A percentile compares a stretch with the other conserved stretches of the same genome.
Conservation (phyloP, 495 filamentous ascomycete genomes). For the Xylaria acuta region DNA sequence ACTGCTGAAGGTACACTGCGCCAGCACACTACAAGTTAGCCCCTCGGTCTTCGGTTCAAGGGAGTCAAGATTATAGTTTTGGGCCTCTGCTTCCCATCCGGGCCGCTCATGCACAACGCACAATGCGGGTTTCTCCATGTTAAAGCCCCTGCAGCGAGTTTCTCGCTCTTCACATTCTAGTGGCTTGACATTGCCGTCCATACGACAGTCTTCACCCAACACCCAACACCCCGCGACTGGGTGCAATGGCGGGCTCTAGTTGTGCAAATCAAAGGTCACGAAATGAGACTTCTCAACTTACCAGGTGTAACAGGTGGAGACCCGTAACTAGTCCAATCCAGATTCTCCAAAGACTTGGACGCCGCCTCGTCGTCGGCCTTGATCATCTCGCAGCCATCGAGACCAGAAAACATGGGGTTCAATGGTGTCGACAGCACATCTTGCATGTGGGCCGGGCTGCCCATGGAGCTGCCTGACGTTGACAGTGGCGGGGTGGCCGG, state of each 20-base stretch:
- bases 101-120: constrained; percentile 14
- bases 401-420: constrained; percentile 76
- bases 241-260: neutral
- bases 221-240: neutral
- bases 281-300: constrained; percentile 60
- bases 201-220: neutral
- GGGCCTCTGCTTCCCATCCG: neutral
- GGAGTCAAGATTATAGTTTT: neutral
- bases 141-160: neutral
- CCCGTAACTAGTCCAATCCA: constrained; percentile 75
- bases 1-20: constrained; percentile 79
- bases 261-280: constrained; percentile 29
- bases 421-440: constrained; percentile 82
- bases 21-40: constrained; percentile 45
- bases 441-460: constrained; percentile 78
- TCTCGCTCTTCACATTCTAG: neutral
- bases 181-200: neutral
- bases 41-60: constrained; percentile 23
- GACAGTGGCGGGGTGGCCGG: constrained; percentile 91
- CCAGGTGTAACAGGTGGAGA: constrained; percentile 94
- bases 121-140: neutral
- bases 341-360: constrained; percentile 75
- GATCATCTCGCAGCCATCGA: constrained; percentile 76
- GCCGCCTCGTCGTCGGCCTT: constrained; percentile 76
- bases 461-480: constrained; percentile 79